These are phyloP conservation scores for Rhizopus delemar DNA, from an alignment of 371 early-diverging fungal species.

Conservation along the genomic window DNA sequence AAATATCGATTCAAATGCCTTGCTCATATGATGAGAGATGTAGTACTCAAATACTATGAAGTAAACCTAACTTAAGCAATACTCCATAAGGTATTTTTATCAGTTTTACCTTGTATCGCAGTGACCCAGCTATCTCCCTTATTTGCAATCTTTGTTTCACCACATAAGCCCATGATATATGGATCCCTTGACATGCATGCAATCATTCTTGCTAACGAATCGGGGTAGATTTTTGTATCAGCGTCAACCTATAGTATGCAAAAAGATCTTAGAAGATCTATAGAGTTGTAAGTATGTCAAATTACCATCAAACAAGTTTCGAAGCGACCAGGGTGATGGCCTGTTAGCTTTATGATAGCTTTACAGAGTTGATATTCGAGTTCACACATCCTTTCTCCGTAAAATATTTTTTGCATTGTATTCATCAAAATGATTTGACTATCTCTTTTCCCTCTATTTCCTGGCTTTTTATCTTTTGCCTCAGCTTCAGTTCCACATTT, in stretches of 20 bases:
- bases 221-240: conserved; percentile 86
- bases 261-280: too few relatives aligned
- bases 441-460: conserved; percentile 98
- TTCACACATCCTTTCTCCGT: conserved; percentile 93
- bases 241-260: conserved; percentile 77
- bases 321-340: conserved; percentile 82
- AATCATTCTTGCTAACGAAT: conserved; percentile 75
- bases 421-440: conserved; percentile 97
- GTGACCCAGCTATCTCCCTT: conserved; percentile 84
- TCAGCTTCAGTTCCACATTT: conserved; percentile 90
- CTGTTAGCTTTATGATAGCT: conserved; percentile 78
- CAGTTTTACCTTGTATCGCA: conserved; percentile 75
- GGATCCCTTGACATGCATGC: conserved; percentile 76
- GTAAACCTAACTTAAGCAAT: not conserved
- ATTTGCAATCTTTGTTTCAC: conserved; percentile 88
- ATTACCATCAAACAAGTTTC: conserved; percentile 80
- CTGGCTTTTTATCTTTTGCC: conserved; percentile 70
- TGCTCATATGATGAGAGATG: conserved; percentile 91
- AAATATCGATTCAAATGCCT: conserved; percentile 95
- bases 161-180: conserved; percentile 80
- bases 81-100: not conserved
- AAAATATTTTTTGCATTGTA: conserved; percentile 92
- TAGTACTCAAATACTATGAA: conserved; percentile 35
- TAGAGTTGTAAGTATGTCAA: too few relatives aligned
- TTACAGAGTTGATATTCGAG: conserved; percentile 93